Percentiles rank a stretch among this genome's conserved stretches.
Evolutionary conservation across 1,284 basidiomycete species (phyloP).

Genomic region (Hymenochaete sp.): DNA sequence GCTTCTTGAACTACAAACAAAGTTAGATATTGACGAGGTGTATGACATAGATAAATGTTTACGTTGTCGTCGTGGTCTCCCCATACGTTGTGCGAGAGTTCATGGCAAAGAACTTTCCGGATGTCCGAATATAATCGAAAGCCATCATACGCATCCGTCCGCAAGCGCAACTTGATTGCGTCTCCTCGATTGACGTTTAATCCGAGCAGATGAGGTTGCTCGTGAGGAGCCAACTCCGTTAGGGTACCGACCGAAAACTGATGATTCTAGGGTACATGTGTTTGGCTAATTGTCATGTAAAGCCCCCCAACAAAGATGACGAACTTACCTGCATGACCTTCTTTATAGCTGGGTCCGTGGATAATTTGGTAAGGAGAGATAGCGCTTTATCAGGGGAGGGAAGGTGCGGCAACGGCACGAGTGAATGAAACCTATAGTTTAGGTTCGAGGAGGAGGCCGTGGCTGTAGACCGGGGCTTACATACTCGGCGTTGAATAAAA

Average conservation of each 20-base stretch:
- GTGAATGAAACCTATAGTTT: constrained; percentile 52
- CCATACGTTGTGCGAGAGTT: constrained; percentile 68
- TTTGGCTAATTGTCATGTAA: background rate
- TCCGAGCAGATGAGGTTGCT: constrained; percentile 62
- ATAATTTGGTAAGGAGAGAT: constrained; percentile 43
- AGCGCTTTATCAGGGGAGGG: constrained; percentile 51
- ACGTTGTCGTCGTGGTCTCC: constrained; percentile 66
- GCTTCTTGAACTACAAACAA: constrained; percentile 52
- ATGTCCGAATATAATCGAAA: constrained; percentile 59
- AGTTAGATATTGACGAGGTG: background rate
- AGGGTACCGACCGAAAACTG: constrained; percentile 55
- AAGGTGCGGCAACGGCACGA: constrained; percentile 53
- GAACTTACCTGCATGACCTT: constrained; percentile 44
- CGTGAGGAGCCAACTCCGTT: constrained; percentile 69
- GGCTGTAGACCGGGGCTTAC: constrained; percentile 39
- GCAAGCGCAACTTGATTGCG: constrained; percentile 54
- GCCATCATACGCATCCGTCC: constrained; percentile 65
- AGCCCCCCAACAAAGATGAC: background rate
- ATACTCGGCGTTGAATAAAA: background rate
- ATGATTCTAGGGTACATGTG: constrained; percentile 35
- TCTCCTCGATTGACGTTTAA: constrained; percentile 59
- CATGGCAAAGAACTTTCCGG: constrained; percentile 64
- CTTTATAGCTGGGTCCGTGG: constrained; percentile 59
- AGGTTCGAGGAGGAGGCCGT: constrained; percentile 30
- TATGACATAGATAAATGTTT: constrained; percentile 24